Percentiles rank a stretch among this genome's conserved stretches.
Conservation (phyloP, 805 yeast genomes). For the Pichia sporocuriosa region DNA sequence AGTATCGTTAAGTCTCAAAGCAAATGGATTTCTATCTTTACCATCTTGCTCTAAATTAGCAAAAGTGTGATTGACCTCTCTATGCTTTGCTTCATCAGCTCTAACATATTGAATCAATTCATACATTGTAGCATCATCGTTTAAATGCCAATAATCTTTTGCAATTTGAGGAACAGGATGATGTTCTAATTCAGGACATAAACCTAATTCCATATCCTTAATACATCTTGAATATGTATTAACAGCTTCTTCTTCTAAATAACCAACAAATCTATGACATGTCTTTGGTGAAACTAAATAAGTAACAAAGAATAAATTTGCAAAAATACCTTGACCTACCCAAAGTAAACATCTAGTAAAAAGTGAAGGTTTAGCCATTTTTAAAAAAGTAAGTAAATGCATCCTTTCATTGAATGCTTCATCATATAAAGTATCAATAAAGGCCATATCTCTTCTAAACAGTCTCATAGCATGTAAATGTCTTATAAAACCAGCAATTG, state of each 20-base stretch:
- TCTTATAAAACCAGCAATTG: slow-evolving; percentile 66
- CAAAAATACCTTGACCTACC: slow-evolving; percentile 65
- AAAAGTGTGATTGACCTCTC: slow-evolving; percentile 74
- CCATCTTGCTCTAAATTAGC: slow-evolving; percentile 46
- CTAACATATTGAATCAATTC: slow-evolving; percentile 57
- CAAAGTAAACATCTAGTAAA: slow-evolving; percentile 48
- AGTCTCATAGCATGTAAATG: slow-evolving; percentile 60
- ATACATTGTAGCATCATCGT: slow-evolving; percentile 43
- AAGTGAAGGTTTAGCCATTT: slow-evolving; percentile 55
- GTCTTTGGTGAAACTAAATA: slow-evolving; percentile 54
- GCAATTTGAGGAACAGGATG: slow-evolving; percentile 53
- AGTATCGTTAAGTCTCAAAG: slow-evolving; percentile 31
- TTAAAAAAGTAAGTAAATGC: slow-evolving; percentile 65
- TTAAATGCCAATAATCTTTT: slow-evolving; percentile 55
- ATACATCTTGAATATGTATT: slow-evolving; percentile 58
- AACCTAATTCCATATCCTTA: slow-evolving; percentile 44
- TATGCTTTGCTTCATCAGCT: slow-evolving; percentile 74
- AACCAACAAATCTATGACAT: slow-evolving; percentile 73
- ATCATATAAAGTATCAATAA: slow-evolving; percentile 66
- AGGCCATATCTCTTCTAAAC: slow-evolving; percentile 60
- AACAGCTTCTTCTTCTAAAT: slow-evolving; percentile 72
- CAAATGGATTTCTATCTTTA: slow-evolving; percentile 64
- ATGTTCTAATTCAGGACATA: slow-evolving; percentile 41
- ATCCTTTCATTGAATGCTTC: slow-evolving; percentile 76
- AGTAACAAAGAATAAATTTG: slow-evolving; percentile 54